phyloP scores from a whole-genome alignment of 129 eudicot genomes.

The Scalesia atractyloides region DNA sequence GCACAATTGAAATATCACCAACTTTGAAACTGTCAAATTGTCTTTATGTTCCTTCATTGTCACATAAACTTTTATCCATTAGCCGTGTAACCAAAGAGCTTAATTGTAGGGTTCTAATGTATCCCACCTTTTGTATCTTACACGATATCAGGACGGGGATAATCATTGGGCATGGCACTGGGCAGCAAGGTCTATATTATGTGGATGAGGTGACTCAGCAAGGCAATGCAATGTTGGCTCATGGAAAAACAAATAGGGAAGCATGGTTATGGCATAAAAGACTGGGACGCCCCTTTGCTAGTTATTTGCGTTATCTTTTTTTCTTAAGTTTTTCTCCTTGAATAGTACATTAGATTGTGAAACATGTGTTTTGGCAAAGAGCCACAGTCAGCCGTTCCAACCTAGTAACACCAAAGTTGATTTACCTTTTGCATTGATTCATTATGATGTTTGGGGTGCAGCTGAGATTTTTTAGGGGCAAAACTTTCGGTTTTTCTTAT shows the following conservation, averaged over 20 bases:
- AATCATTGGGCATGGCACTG: no score
- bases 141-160: no score
- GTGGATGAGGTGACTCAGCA: neutral
- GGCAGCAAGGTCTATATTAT: no score
- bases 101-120: neutral
- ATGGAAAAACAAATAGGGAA: neutral
- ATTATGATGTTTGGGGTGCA: neutral
- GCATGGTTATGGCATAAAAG: conserved; percentile 2
- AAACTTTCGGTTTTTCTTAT: no score
- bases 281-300: neutral
- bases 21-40: no score
- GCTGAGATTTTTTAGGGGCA: no score
- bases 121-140: neutral
- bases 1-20: no score
- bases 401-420: neutral
- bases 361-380: neutral
- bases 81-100: neutral
- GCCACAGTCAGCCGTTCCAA: neutral
- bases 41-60: no score
- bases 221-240: conserved; percentile 10
- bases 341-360: neutral
- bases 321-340: no score
- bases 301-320: no score
- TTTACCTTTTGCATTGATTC: neutral
- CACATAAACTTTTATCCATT: neutral